These are phyloP conservation scores for Leptodontidium sp. DNA, from an alignment of 2,329 filamentous ascomycete genomes.

Conservation along the genomic window DNA sequence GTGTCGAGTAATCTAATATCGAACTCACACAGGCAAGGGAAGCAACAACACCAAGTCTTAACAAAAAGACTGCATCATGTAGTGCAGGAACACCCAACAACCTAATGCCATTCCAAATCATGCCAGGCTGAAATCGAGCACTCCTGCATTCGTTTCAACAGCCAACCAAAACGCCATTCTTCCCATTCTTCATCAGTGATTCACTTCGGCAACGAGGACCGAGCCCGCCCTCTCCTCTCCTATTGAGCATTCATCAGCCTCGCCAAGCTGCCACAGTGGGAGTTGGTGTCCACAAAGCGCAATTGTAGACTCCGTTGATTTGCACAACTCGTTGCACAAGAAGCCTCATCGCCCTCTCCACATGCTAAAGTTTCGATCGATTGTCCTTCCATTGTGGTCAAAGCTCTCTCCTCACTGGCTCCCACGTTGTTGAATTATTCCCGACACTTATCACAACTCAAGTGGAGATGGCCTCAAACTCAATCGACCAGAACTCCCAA, in stretches of 20 bases:
- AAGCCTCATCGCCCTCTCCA: neutral
- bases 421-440: neutral
- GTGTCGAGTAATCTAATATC: constrained; percentile 1
- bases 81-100: neutral
- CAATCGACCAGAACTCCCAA: neutral
- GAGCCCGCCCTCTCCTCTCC: constrained; percentile 2
- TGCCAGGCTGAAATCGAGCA: neutral
- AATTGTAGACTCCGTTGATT: neutral
- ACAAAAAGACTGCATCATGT: neutral
- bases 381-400: neutral
- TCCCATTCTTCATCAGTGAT: neutral
- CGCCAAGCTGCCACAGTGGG: constrained; percentile 15
- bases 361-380: neutral
- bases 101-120: neutral
- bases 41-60: neutral
- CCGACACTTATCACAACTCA: neutral
- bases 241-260: constrained; percentile 7
- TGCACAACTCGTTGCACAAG: neutral
- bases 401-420: neutral
- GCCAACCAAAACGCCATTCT: neutral
- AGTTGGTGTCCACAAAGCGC: constrained; percentile 5
- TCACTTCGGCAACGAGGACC: constrained; percentile 9
- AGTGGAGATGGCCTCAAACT: neutral
- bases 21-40: neutral
- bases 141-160: neutral